Evolutionary conservation across 495 filamentous ascomycete species (phyloP).

Genomic region (Penicillium turbatum): DNA sequence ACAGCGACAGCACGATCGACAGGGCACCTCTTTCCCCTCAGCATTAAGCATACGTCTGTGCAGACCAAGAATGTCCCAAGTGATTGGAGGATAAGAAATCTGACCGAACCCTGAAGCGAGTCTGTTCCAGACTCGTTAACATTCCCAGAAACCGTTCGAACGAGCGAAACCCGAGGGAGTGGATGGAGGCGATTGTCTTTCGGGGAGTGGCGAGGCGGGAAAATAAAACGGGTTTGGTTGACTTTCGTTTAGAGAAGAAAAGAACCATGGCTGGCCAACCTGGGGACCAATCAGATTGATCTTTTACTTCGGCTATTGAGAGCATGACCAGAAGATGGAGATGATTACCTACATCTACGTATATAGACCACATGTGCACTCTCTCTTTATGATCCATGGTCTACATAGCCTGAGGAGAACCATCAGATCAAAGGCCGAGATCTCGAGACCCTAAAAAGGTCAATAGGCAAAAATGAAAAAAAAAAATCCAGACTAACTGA

Average conservation of each 20-base stretch:
- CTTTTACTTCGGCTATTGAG: slow-evolving; percentile 6
- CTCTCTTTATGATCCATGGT: background rate
- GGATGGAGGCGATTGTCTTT: slow-evolving; percentile 11
- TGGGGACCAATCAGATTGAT: background rate
- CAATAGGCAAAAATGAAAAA: background rate
- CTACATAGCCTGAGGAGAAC: background rate
- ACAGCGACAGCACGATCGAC: background rate
- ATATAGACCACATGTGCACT: too few species aligned
- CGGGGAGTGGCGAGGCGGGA: background rate
- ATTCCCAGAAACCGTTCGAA: background rate
- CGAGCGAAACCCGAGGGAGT: slow-evolving; percentile 3
- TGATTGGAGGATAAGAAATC: background rate
- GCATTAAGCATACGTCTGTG: slow-evolving; percentile 3
- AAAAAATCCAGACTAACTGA: background rate
- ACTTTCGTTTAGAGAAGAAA: too few species aligned
- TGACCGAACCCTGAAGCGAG: background rate
- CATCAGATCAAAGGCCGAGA: background rate
- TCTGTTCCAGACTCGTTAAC: background rate
- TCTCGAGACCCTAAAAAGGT: too few species aligned
- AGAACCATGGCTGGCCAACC: slow-evolving; percentile 5
- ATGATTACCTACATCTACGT: too few species aligned
- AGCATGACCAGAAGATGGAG: background rate
- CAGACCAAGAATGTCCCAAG: background rate
- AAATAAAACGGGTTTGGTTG: too few species aligned
- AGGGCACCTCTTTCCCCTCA: background rate